Percentiles rank a stretch among this genome's conserved stretches.
phyloP scores from a whole-genome alignment of 2,329 filamentous ascomycete species.

The Ceratocystis diversiconidia region DNA sequence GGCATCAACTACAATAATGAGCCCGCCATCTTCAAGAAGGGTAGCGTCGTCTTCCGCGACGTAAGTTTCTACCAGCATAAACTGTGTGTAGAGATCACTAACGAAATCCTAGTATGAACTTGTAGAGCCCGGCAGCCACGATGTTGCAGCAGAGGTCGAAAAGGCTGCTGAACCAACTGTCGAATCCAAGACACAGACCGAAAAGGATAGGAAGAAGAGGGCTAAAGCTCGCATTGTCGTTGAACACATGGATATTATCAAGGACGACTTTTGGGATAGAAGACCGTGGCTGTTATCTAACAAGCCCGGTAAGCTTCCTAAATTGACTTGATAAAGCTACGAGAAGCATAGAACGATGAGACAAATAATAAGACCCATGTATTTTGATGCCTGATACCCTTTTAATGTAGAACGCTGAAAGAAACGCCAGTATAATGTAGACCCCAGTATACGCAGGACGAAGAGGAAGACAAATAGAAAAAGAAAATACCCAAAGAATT shows the following conservation, averaged over 20 bases:
- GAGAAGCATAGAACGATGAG: not conserved
- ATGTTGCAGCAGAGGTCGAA: constrained; percentile 34
- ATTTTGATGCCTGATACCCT: not conserved
- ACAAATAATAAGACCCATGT: not conserved
- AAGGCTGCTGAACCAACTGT: constrained; percentile 34
- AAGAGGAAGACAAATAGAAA: constrained; percentile 20
- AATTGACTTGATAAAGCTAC: constrained; percentile 24
- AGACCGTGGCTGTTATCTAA: constrained; percentile 73
- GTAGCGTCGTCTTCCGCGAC: constrained; percentile 76
- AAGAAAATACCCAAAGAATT: constrained; percentile 18
- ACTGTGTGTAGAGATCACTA: not conserved
- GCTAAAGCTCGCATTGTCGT: constrained; percentile 68
- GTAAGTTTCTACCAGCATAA: constrained; percentile 31
- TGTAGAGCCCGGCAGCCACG: constrained; percentile 42
- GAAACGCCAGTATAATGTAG: not conserved
- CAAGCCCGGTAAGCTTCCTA: constrained; percentile 56
- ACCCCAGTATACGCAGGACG: constrained; percentile 1
- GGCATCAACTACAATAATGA: constrained; percentile 98
- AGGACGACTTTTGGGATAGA: constrained; percentile 81
- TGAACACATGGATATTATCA: constrained; percentile 86
- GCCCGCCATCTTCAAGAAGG: constrained; percentile 81
- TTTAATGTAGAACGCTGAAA: not conserved
- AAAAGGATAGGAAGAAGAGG: constrained; percentile 69
- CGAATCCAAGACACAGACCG: constrained; percentile 63
- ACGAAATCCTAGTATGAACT: constrained; percentile 46